Evolutionary conservation across 2,329 filamentous ascomycete genomes (phyloP).

Genomic region (Penicillium sp.): DNA sequence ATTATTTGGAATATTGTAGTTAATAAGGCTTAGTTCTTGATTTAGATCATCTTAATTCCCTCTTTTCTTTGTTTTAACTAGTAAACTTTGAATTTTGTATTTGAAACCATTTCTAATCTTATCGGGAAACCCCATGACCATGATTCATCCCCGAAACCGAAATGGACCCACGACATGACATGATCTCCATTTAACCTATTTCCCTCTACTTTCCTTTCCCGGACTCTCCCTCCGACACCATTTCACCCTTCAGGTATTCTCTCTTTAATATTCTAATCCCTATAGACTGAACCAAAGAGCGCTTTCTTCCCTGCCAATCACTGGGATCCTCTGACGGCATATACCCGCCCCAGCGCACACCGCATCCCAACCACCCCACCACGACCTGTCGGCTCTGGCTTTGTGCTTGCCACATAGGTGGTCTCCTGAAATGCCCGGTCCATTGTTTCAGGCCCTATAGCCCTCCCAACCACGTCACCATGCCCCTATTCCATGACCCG

Average conservation of each 20-base stretch:
- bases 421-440: constrained; percentile 28
- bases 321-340: neutral
- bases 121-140: constrained; percentile 4
- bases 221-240: constrained; percentile 13
- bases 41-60: neutral
- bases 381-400: constrained; percentile 11
- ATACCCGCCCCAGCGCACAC: constrained; percentile 20
- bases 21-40: neutral
- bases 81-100: no score
- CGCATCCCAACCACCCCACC: constrained; percentile 23
- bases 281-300: constrained; percentile 2
- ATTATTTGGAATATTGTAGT: no score
- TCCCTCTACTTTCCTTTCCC: constrained; percentile 3
- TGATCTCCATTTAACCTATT: constrained; percentile 3
- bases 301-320: constrained; percentile 18
- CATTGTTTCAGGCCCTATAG: constrained; percentile 14
- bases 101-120: neutral
- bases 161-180: constrained; percentile 21
- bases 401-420: constrained; percentile 16
- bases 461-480: constrained; percentile 23
- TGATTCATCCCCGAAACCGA: constrained; percentile 17
- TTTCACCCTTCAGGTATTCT: neutral
- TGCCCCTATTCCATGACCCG: constrained; percentile 38
- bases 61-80: neutral
- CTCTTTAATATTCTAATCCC: neutral